Percentiles rank a stretch among this genome's conserved stretches.
Evolutionary conservation across 805 yeast genomes (phyloP).

Genomic region (Metschnikowia cerradonensis): DNA sequence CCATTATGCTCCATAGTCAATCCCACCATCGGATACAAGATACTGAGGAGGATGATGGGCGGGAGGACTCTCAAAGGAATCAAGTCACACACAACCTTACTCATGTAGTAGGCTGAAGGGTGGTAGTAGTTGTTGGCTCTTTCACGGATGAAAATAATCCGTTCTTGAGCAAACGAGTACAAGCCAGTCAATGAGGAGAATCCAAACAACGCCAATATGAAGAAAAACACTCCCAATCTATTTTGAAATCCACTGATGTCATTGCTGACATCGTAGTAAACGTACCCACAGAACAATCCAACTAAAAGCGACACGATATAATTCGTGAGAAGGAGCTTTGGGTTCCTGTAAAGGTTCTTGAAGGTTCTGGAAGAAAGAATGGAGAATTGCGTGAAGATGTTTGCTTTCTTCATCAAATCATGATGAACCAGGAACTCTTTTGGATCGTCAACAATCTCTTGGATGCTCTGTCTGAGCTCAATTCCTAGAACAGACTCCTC

Average conservation of each 20-base stretch:
- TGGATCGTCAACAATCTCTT: conserved; percentile 22
- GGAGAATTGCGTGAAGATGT: conserved; percentile 58
- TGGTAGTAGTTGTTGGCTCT: conserved; percentile 92
- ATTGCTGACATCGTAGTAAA: conserved; percentile 77
- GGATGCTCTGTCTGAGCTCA: conserved; percentile 39
- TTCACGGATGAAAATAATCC: conserved; percentile 87
- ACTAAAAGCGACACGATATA: conserved; percentile 71
- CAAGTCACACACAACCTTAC: conserved; percentile 86
- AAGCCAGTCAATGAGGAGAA: conserved; percentile 90
- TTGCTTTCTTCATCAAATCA: conserved; percentile 47
- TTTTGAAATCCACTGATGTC: conserved; percentile 97
- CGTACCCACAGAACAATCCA: conserved; percentile 79
- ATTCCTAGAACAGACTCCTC: conserved; percentile 39
- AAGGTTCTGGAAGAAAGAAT: conserved; percentile 83
- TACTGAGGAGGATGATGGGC: conserved; percentile 73
- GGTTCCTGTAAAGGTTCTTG: conserved; percentile 89
- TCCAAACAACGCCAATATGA: conserved; percentile 86
- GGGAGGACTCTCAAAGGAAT: conserved; percentile 93
- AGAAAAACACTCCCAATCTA: conserved; percentile 89
- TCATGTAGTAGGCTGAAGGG: conserved; percentile 78
- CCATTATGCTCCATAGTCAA: conserved; percentile 73
- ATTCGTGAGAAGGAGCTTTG: conserved; percentile 80
- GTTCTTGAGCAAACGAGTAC: conserved; percentile 82
- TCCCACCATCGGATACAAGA: conserved; percentile 88
- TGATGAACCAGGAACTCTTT: conserved; percentile 24